These are phyloP conservation scores for Oidium heveae DNA, from an alignment of 2,329 filamentous ascomycete species.

Conservation along the genomic window DNA sequence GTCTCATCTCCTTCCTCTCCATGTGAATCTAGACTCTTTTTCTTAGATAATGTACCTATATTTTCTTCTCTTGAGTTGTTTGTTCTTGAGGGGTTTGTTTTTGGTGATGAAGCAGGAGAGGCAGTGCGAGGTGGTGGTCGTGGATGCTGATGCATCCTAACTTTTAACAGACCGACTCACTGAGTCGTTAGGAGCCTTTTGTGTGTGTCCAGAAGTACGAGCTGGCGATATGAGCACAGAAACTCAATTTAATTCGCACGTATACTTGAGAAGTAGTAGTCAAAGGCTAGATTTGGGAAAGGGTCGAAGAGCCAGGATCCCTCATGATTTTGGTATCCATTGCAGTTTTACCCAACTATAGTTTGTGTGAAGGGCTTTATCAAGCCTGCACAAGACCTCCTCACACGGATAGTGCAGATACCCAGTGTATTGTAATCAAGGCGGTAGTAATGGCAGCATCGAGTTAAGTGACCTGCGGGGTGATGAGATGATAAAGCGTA, in stretches of 20 bases:
- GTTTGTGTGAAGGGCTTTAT: background rate
- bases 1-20: constrained; percentile 24
- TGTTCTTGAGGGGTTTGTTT: constrained; percentile 44
- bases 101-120: constrained; percentile 46
- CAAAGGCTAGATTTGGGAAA: background rate
- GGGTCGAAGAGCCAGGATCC: background rate
- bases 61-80: constrained; percentile 50
- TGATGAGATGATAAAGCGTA: background rate
- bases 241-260: background rate
- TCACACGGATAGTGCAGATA: background rate
- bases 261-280: background rate
- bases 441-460: background rate
- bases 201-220: background rate
- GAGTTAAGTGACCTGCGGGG: background rate
- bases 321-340: background rate
- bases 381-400: background rate
- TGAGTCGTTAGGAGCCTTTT: background rate
- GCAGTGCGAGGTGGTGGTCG: constrained; percentile 47
- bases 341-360: background rate
- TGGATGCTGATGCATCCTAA: constrained; percentile 70
- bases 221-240: background rate
- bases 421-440: background rate
- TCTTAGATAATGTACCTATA: constrained; percentile 14
- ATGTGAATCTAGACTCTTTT: constrained; percentile 18
- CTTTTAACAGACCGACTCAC: background rate